These are phyloP conservation scores for Heliocybe sulcata DNA, from an alignment of 1,284 basidiomycete species.

Conservation along the genomic window DNA sequence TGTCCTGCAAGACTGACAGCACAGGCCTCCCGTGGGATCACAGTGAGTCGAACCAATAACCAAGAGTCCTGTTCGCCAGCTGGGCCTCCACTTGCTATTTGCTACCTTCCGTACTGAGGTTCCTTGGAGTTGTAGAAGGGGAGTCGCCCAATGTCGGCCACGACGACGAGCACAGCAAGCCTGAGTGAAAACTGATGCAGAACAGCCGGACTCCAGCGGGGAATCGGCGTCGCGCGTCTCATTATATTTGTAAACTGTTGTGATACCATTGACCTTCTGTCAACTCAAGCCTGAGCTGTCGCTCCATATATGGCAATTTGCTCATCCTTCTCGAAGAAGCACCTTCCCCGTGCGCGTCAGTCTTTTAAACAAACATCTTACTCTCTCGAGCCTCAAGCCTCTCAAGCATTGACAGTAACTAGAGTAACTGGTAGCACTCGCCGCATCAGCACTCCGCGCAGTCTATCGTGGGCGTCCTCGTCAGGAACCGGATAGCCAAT, in stretches of 20 bases:
- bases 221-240: conserved; percentile 1
- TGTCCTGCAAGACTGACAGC: background rate
- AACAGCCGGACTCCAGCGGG: background rate
- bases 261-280: conserved; percentile 1
- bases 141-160: background rate
- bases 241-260: conserved; percentile 1
- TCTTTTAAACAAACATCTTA: background rate
- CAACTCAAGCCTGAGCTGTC: conserved; percentile 1
- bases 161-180: background rate
- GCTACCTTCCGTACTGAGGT: background rate
- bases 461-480: too few species aligned
- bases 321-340: background rate
- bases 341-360: background rate
- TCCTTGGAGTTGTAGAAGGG: background rate
- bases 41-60: background rate
- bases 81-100: background rate
- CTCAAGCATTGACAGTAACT: too few species aligned
- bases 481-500: too few species aligned
- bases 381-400: background rate
- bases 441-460: too few species aligned
- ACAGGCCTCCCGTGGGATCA: background rate
- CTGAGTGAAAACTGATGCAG: background rate
- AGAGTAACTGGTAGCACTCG: too few species aligned
- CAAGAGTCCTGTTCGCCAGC: background rate
- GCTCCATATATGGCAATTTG: background rate